phyloP scores from a whole-genome alignment of 768 basidiomycete species.

The Russula griseocarnosa region DNA sequence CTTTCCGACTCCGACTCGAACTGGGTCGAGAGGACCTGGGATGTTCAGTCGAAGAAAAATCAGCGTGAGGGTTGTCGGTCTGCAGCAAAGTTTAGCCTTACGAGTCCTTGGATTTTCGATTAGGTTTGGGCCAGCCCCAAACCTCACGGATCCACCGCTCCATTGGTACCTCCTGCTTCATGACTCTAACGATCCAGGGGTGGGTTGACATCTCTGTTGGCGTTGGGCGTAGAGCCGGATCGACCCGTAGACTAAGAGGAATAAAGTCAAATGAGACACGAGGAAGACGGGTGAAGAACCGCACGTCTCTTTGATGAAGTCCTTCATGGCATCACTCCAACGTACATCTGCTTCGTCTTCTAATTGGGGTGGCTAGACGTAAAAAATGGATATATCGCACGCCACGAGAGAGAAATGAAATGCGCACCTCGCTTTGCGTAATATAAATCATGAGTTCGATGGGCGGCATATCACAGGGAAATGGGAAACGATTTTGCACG shows the following conservation, averaged over 20 bases:
- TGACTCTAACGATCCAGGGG: conserved; percentile 73
- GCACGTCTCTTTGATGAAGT: conserved; percentile 83
- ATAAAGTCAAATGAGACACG: conserved; percentile 14
- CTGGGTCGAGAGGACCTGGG: conserved; percentile 33
- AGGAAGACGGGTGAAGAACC: conserved; percentile 33
- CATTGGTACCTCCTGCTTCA: conserved; percentile 85
- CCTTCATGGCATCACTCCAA: conserved; percentile 86
- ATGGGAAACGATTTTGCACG: conserved; percentile 92
- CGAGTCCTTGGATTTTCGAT: conserved; percentile 33
- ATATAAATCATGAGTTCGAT: conserved; percentile 94
- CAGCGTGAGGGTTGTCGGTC: conserved; percentile 19
- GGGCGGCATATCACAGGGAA: conserved; percentile 85
- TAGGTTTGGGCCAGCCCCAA: conserved; percentile 67
- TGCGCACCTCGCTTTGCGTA: conserved; percentile 66
- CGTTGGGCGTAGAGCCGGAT: conserved; percentile 64
- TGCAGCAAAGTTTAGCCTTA: conserved; percentile 27
- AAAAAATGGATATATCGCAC: conserved; percentile 27
- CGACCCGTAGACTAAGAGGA: conserved; percentile 59
- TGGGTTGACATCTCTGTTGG: conserved; percentile 81
- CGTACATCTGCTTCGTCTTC: conserved; percentile 62
- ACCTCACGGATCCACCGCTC: conserved; percentile 82
- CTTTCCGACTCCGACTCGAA: conserved; percentile 35
- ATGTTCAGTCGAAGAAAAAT: conserved; percentile 10
- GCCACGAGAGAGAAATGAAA: conserved; percentile 23
- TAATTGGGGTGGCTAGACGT: conserved; percentile 68